Base-by-base conservation (phyloP, 1,284 basidiomycete genomes). In the Sanguinoderma infundibulare region DNA sequence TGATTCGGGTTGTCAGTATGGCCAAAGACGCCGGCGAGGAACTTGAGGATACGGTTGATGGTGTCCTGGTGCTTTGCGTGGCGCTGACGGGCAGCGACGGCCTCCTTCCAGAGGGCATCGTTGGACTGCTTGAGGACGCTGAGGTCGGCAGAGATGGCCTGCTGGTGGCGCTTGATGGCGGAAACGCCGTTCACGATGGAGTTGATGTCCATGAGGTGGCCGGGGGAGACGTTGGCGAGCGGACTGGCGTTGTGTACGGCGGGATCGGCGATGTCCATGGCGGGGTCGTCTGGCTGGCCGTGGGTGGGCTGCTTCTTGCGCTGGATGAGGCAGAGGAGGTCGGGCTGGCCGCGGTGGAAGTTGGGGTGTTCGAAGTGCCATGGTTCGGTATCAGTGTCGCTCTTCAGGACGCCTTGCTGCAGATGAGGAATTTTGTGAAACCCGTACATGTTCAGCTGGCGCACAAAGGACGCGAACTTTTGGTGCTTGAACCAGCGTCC, bases 361-460 rank as follows among this genome's bases (percentile, higher is more conserved):
- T 94, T 88, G 2, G 90, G 87, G 75, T 98, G 95, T 64, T 90
- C 88, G 75, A 98, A 98, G 75, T 98, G 93, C 91, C 95, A 97
- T 52, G 95, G 86, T 75, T 98, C 96, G 55, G 87, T 90, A 63
- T 94, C 92, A 51, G 86, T 83, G 64, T 93, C 90, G 73, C 87
- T 87, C 72, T 87, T 89, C 66, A 98, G 84, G 35, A 95, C 95
- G 47, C 96, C 96, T 74, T 98, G 95, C 73, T 98, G 96, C 22
- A 98, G 87, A 74, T 98, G 96, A 0, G 96, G 95, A 57, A 97
- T 92, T 81, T 96, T 96, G 82, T 95, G 94, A 74, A 97, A 97
- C 49, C 94, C 95, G 75, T 97, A 96, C 95, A 98, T 98, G 83
- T 98, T 98, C 71, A 98, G 85, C 76, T 98, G 96, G 39, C 96